Base-by-base conservation (phyloP, 352 stramenopile genomes). In the Aphanomyces stellatus region DNA sequence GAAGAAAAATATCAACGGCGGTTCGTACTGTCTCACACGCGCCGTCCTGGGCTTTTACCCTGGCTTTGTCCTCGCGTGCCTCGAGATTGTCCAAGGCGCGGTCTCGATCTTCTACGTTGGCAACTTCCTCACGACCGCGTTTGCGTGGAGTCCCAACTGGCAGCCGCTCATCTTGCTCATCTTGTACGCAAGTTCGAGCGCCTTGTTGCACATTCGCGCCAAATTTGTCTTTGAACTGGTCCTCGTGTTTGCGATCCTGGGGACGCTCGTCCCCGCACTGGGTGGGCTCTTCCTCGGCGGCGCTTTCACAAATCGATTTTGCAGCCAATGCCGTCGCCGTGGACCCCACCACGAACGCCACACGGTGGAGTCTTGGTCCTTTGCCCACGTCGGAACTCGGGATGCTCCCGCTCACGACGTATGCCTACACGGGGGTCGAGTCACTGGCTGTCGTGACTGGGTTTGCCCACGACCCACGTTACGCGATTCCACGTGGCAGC, bases 31-130 rank as follows among this genome's bases (percentile, higher is more conserved):
- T 7, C 43, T 77, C 22, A 63, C 65, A 17, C 53, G 72, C 10
- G 55, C 62, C 37, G 74, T 70, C 15, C 62, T 77, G 33, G 72
- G 72, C 1, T 74, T 57, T 30, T 75, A 63, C 37, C 35, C 56
- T 1, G 72, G 61, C 43, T 77, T 67, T 35, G 25, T 77, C 46
- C 66, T 77, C 33, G 72, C 69, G 33, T 75, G 62, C 40, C 30
- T 59, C 31, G 72, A 77, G 37, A 61, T 69, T 3, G 48, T 46
- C 51, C 68, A 76, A 43, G 72, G 73, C 65, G 65, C 71, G 0
- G 55, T 65, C 1, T 66, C 68, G 40, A 69, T 74, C 31, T 55
- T 76, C 53, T 74, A 62, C 30, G 34, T 76, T 0, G 53, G 57
- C 28, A 63, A 74, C 27, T 71, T 74, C 55, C 33, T 76, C 31